A percentile compares a stretch with the other conserved stretches of the same genome.
Evolutionary conservation across 768 basidiomycete genomes (phyloP).

Genomic region (Naganishia kalamii): DNA sequence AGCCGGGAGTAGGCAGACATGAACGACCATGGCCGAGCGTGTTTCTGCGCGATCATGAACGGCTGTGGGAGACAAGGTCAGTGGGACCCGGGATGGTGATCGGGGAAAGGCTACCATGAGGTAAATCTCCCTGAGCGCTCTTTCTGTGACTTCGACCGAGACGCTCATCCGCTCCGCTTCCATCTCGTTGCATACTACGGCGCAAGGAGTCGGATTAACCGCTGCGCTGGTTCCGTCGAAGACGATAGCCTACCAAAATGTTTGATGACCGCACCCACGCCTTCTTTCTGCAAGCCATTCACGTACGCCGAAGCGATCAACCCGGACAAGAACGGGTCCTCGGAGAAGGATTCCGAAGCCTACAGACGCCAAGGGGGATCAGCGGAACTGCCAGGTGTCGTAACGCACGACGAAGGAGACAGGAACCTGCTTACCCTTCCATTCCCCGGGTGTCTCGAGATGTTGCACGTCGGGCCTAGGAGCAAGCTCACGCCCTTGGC

Average conservation of each 20-base stretch:
- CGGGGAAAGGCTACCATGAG: conserved; percentile 53
- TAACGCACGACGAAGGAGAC: conserved; percentile 35
- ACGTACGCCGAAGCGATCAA: conserved; percentile 65
- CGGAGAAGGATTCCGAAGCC: conserved; percentile 46
- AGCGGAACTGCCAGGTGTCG: conserved; percentile 56
- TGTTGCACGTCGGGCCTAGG: not conserved
- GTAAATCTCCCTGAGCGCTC: conserved; percentile 61
- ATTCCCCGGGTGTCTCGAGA: conserved; percentile 4
- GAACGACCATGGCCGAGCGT: conserved; percentile 43
- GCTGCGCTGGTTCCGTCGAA: too few relatives aligned
- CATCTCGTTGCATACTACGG: conserved; percentile 53
- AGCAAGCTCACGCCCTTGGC: conserved; percentile 6
- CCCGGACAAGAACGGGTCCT: conserved; percentile 68
- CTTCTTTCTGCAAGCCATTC: conserved; percentile 66
- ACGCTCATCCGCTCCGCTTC: conserved; percentile 54
- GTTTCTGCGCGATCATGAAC: conserved; percentile 54
- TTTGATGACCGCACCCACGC: conserved; percentile 73
- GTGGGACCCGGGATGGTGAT: too few relatives aligned
- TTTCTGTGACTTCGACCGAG: conserved; percentile 48
- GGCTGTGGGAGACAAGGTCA: too few relatives aligned
- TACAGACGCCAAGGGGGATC: conserved; percentile 45
- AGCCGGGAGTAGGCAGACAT: conserved; percentile 14
- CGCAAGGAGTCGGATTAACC: too few relatives aligned
- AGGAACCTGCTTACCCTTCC: not conserved
- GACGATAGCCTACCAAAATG: conserved; percentile 47